Evolutionary conservation across 345 rosid species (phyloP), one percentile per base, ranked within the genome.

Genomic region (Brassica nigra): DNA sequence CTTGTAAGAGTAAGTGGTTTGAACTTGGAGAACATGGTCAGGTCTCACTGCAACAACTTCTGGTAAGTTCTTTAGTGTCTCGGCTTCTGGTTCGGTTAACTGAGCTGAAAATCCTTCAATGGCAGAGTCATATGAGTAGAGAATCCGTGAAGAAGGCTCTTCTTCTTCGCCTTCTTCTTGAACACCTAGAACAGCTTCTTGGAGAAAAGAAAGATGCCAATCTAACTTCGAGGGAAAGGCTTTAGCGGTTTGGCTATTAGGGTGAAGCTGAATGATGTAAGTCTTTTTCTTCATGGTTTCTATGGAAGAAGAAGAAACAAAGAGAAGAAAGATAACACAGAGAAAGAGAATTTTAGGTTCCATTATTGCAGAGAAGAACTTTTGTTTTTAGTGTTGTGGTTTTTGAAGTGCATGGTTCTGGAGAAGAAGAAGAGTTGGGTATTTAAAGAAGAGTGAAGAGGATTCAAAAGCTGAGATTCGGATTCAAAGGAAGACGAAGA

Each of bases 41-140:
- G 92, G 97, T 65, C 97, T 85, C 9, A 92, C 77, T 27, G 94
- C 87, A 67, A 95, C 74, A 63, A 95, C 97, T 70, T 87, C 86
- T 5, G 89, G 92, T 75, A 84, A 76, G 44, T 70, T 87, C 73
- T 74, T 82, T 77, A 92, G 67, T 14, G 34, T 71, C 7, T 84
- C 69, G 0, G 86, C 70, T 81, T 95, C 99, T 0, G 82, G n/a
- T 49, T 81, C 84, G 4, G 91, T 88, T 8, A 95, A 84, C 63
- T 77, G 93, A 83, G 97, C 96, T 11, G 99, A 88, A 27, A 95
- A 95, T 11, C 99, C 99, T 75, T 89, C 95, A 79, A 95, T 82
- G 27, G 97, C 87, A n/a, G 97, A 92, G 44, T 57, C 80, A 75
- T 95, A 95, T 11, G 99, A 91, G 86, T 92, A 95, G 4, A 95